Evolutionary conservation across 2,329 filamentous ascomycete species (phyloP).

Genomic region (Xylogone sp.): DNA sequence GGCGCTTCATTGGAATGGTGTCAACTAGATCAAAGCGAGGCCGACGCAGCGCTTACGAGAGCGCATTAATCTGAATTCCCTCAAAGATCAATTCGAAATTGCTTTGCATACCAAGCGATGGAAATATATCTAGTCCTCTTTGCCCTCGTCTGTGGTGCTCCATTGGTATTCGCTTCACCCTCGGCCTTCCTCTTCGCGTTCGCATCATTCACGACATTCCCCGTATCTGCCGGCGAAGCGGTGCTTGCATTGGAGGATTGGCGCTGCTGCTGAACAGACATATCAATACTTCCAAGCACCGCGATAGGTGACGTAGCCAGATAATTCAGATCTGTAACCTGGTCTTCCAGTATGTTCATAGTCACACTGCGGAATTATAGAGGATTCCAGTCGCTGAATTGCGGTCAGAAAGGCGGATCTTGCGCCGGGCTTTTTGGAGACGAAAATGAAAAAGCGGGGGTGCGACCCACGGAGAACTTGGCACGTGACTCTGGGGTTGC

Average conservation of each 20-base stretch:
- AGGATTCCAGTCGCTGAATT: neutral
- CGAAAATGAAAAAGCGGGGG: neutral
- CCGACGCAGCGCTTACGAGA: neutral
- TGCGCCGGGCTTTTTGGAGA: neutral
- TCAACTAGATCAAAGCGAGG: neutral
- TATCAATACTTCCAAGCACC: conserved; percentile 9
- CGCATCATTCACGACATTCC: conserved; percentile 20
- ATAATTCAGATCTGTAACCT: conserved; percentile 27
- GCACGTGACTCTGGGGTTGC: neutral
- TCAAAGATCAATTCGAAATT: neutral
- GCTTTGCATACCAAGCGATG: conserved; percentile 28
- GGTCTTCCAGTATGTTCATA: conserved; percentile 29
- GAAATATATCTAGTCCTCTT: conserved; percentile 33
- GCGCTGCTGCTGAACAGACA: conserved; percentile 19
- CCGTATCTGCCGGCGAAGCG: conserved; percentile 25
- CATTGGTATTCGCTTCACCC: conserved; percentile 7
- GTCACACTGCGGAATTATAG: conserved; percentile 16
- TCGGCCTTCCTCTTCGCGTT: conserved; percentile 29
- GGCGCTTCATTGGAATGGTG: neutral
- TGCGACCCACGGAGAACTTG: neutral
- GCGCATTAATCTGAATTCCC: neutral
- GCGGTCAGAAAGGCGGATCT: neutral
- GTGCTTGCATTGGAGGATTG: conserved; percentile 16
- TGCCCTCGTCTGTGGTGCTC: conserved; percentile 24
- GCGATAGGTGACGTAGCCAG: conserved; percentile 26